Percentiles rank a stretch among this genome's conserved stretches.
Evolutionary conservation across 345 rosid species (phyloP).

Genomic region (Psidium guajava): DNA sequence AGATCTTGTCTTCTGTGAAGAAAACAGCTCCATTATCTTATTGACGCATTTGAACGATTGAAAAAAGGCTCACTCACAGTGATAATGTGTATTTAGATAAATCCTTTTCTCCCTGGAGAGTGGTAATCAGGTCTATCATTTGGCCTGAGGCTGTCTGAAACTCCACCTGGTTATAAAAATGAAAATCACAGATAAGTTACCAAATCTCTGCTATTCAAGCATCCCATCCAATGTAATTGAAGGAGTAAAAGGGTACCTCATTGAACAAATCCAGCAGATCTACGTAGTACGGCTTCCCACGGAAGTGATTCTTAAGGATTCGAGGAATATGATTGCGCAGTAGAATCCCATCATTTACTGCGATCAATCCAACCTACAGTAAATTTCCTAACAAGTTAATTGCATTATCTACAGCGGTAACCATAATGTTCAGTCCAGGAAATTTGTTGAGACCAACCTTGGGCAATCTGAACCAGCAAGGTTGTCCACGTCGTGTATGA

Average conservation of each 20-base stretch:
- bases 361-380: slow-evolving; percentile 69
- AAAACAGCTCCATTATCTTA: not conserved
- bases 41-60: too few species aligned
- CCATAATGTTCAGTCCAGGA: not conserved
- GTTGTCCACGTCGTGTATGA: slow-evolving; percentile 74
- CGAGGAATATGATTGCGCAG: slow-evolving; percentile 38
- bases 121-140: slow-evolving; percentile 76
- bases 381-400: not conserved
- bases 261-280: slow-evolving; percentile 46
- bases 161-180: slow-evolving; percentile 41
- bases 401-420: not conserved
- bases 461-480: slow-evolving; percentile 80
- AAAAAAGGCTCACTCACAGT: slow-evolving; percentile 32
- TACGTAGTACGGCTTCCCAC: slow-evolving; percentile 38
- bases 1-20: not conserved
- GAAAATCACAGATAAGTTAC: not conserved
- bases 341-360: slow-evolving; percentile 39
- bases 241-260: slow-evolving; percentile 24
- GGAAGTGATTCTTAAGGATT: slow-evolving; percentile 40
- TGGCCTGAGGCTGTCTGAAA: slow-evolving; percentile 69
- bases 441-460: slow-evolving; percentile 24
- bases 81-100: slow-evolving; percentile 52
- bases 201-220: not conserved
- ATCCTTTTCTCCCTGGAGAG: slow-evolving; percentile 61
- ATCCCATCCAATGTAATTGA: not conserved